Evolutionary conservation across 176 grass and related monocot genomes (phyloP).

Genomic region (Rhynchospora pubera): DNA sequence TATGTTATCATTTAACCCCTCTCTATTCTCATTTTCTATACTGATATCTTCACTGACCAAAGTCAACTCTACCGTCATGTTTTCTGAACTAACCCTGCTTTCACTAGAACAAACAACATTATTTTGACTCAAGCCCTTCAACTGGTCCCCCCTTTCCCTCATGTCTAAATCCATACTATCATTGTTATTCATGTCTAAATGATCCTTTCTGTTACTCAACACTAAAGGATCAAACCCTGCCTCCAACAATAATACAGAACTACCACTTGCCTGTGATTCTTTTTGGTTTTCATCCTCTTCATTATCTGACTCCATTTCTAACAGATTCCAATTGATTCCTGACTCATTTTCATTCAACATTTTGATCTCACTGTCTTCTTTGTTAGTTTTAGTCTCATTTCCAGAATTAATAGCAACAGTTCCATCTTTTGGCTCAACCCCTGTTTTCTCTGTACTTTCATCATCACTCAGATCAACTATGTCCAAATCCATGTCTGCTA

Average conservation of each 20-base stretch:
- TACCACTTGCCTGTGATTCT: not conserved
- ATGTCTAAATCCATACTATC: not conserved
- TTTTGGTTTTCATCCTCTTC: conserved; percentile 5
- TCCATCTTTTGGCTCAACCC: not conserved
- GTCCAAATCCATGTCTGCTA: conserved; percentile 35
- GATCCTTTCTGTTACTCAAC: conserved; percentile 12
- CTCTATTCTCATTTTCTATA: not conserved
- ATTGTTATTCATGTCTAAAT: not conserved
- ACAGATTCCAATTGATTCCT: not conserved
- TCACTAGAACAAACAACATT: not conserved
- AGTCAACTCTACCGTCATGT: not conserved
- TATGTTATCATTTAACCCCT: not conserved
- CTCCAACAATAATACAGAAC: not conserved
- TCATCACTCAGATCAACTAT: conserved; percentile 29
- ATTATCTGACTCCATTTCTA: not conserved
- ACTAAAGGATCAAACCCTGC: not conserved
- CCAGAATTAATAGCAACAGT: not conserved
- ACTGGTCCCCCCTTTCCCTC: not conserved
- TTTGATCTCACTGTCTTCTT: not conserved
- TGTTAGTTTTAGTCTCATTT: not conserved
- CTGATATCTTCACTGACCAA: not conserved
- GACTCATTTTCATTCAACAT: not conserved
- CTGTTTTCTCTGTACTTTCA: not conserved
- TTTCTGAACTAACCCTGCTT: not conserved
- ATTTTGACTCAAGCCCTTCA: not conserved